A percentile compares a stretch with the other conserved stretches of the same genome.
Evolutionary conservation across 768 basidiomycete species (phyloP).

Genomic region (Tulasnella sp.): DNA sequence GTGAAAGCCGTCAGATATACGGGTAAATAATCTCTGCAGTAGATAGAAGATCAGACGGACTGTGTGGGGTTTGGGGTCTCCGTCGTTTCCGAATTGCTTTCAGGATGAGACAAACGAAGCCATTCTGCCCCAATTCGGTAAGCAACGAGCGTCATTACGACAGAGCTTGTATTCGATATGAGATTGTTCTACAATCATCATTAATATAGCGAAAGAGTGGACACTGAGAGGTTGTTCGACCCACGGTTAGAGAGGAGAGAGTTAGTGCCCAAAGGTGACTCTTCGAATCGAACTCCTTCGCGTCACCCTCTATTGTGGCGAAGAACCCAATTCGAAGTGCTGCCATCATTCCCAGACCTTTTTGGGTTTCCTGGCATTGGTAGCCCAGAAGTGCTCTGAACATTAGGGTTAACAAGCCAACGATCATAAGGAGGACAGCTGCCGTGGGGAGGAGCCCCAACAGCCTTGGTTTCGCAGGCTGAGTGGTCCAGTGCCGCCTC

Average conservation of each 20-base stretch:
- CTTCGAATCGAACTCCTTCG: background rate
- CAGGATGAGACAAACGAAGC: background rate
- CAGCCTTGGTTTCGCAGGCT: background rate
- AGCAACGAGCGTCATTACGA: background rate
- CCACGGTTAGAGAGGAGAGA: background rate
- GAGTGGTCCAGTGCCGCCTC: background rate
- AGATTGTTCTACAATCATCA: background rate
- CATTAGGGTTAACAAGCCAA: background rate
- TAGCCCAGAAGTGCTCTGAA: background rate
- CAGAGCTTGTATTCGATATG: background rate
- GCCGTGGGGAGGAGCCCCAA: background rate
- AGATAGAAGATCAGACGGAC: background rate
- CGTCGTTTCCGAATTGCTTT: background rate
- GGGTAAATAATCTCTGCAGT: background rate
- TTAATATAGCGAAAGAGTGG: background rate
- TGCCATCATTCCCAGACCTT: background rate
- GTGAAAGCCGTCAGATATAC: background rate
- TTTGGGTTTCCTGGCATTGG: background rate
- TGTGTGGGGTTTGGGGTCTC: background rate
- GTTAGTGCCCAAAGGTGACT: background rate
- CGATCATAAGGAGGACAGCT: background rate
- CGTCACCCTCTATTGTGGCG: background rate
- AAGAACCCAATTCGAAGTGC: background rate
- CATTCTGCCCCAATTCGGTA: background rate
- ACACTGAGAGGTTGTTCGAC: background rate